Evolutionary conservation across 129 eudicot genomes (phyloP).

Genomic region (Silybum marianum): DNA sequence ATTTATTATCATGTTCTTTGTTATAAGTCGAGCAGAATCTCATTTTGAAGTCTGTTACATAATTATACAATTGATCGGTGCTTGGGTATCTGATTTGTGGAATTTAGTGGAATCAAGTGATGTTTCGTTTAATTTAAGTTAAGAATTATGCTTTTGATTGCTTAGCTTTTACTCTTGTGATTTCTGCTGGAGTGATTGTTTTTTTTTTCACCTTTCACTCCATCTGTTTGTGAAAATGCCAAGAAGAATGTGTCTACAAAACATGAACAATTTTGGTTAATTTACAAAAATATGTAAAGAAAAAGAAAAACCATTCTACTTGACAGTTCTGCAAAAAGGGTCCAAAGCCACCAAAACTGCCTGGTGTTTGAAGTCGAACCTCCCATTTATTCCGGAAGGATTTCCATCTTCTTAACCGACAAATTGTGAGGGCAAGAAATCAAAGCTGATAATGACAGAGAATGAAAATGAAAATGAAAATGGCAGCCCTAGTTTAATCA

Average conservation of each 20-base stretch:
- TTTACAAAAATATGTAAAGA: background rate
- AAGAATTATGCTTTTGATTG: conserved; percentile 2
- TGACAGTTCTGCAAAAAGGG: background rate
- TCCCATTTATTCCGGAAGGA: too few relatives aligned
- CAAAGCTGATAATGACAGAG: too few relatives aligned
- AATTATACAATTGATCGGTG: background rate
- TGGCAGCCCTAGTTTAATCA: too few relatives aligned
- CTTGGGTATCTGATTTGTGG: conserved; percentile 27
- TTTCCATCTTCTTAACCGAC: too few relatives aligned
- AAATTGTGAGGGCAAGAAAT: too few relatives aligned
- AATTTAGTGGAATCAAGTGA: background rate
- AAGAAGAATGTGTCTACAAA: background rate
- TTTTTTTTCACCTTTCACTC: background rate
- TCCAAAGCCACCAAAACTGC: too few relatives aligned
- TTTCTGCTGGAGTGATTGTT: background rate
- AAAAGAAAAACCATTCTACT: background rate
- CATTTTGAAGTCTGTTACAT: background rate
- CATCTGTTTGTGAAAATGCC: background rate
- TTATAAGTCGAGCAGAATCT: background rate
- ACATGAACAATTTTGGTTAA: background rate
- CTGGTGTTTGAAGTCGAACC: background rate
- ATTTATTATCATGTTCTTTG: background rate
- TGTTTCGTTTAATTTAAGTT: conserved; percentile 8
- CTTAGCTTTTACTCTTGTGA: background rate
- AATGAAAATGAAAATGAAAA: too few relatives aligned